Base-by-base conservation (phyloP, 2,329 filamentous ascomycete genomes). In the Phaeosphaeriaceae sp. region DNA sequence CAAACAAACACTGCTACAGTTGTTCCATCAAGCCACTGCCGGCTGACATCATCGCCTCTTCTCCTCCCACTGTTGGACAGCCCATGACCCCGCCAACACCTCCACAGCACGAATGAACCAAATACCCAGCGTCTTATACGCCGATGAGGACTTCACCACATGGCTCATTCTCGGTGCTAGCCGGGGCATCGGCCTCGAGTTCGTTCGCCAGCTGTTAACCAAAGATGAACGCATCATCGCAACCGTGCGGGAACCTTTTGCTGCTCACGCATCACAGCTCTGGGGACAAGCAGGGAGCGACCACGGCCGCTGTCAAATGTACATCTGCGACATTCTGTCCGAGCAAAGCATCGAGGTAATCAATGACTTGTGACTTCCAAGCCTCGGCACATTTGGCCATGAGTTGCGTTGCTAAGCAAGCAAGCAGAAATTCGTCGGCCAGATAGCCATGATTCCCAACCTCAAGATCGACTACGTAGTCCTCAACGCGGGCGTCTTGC, bases 401-500 rank as follows among this genome's bases (percentile, higher is more conserved):
- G 24, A 40, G 27, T 21, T 17, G 54, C 42, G 27, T 21, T 17
- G 54, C 42, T 58, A 51, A 61, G 53, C 54, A 41, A 41, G 60
- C 25, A 24, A 7, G 9, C 65, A 83, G 81, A 76, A 75, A 66
- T 83, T 83, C 65, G 79, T 81, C 27, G 60, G 58, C 40, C 72
- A 79, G 46, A 69, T 84, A 54, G 64, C 75, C 52, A 64, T 68
- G 31, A 76, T 79, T 48, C 75, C 78, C 25, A 78, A 77, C 56
- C 68, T 81, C 50, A 80, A 75, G 57, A 80, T 86, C 48, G 83
- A 86, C 72, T 82, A 82, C 71, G 80, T 84, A 41, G 79, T 87
- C n/a, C 63, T 86, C 53, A 87, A 86, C 73, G 84, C 85, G 31
- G 85, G 84, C 48, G 80, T 86, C 6, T 68, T 86, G 63, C 78